These are phyloP conservation scores for Peltaster fructicola DNA, from an alignment of 2,329 filamentous ascomycete genomes.

Conservation along the genomic window DNA sequence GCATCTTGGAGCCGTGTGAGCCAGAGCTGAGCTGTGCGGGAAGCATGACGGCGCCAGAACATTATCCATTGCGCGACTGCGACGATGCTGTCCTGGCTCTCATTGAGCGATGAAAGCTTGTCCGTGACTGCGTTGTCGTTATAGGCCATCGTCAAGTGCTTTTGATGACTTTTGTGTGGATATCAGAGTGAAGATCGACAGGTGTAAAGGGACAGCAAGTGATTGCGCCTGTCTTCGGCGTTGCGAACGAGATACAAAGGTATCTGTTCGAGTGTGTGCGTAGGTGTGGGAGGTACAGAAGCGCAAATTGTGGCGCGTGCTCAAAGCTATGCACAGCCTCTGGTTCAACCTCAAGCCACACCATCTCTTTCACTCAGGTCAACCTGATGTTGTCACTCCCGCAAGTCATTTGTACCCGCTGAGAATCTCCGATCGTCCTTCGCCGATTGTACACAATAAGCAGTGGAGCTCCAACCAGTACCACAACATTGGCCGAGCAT, in stretches of 20 bases:
- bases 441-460: too few species aligned
- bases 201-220: neutral
- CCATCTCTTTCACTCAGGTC: too few species aligned
- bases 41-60: constrained; percentile 91
- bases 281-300: too few species aligned
- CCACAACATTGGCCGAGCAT: too few species aligned
- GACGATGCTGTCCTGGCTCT: constrained; percentile 93
- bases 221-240: too few species aligned
- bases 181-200: neutral
- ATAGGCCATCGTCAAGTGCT: constrained; percentile 67
- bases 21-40: constrained; percentile 84
- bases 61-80: constrained; percentile 98
- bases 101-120: constrained; percentile 87
- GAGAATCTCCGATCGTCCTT: too few species aligned
- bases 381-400: too few species aligned
- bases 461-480: too few species aligned
- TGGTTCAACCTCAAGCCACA: too few species aligned
- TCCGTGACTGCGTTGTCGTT: constrained; percentile 89
- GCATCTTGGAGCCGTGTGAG: constrained; percentile 77
- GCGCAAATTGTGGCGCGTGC: too few species aligned
- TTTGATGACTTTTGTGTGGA: constrained; percentile 1
- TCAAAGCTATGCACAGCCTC: too few species aligned
- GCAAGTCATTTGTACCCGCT: too few species aligned
- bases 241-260: constrained; percentile 3
- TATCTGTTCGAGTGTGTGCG: neutral